Conservation (phyloP, 2,329 filamentous ascomycete species). For the Sclerotinia borealis region DNA sequence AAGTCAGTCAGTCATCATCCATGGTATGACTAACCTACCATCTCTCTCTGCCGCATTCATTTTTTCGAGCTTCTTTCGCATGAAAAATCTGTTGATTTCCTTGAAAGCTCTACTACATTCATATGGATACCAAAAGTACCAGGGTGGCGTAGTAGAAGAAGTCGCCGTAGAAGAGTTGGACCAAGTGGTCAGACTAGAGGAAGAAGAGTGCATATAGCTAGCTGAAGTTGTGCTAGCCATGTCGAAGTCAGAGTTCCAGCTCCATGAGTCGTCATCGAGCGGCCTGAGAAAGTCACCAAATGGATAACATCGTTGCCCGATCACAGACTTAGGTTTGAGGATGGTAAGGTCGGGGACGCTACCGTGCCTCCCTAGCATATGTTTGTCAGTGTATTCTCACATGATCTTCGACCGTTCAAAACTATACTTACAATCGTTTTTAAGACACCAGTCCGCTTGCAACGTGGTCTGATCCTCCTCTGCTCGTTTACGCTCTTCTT, state of each 20-base stretch:
- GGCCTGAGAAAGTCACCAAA: not conserved
- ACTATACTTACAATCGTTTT: constrained; percentile 3
- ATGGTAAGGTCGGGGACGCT: not conserved
- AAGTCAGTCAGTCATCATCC: not conserved
- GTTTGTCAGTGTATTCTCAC: not conserved
- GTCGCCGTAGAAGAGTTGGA: not conserved
- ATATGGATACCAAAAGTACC: not conserved
- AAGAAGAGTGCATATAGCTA: not conserved
- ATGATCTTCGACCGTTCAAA: not conserved
- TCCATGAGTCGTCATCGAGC: not conserved
- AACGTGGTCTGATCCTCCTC: not conserved
- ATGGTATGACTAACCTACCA: not conserved
- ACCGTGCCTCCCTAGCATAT: not conserved
- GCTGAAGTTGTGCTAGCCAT: not conserved
- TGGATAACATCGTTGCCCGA: not conserved
- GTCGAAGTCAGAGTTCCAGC: not conserved
- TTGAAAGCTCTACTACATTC: not conserved
- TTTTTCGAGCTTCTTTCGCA: not conserved
- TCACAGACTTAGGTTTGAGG: not conserved
- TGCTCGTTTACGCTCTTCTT: not conserved
- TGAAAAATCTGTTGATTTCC: not conserved
- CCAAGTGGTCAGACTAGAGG: not conserved
- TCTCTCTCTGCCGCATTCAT: not conserved
- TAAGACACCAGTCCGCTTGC: not conserved
- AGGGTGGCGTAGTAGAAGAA: not conserved